A percentile compares a stretch with the other conserved stretches of the same genome.
Evolutionary conservation across 495 filamentous ascomycete genomes (phyloP).

Genomic region (Clohesyomyces aquaticus): DNA sequence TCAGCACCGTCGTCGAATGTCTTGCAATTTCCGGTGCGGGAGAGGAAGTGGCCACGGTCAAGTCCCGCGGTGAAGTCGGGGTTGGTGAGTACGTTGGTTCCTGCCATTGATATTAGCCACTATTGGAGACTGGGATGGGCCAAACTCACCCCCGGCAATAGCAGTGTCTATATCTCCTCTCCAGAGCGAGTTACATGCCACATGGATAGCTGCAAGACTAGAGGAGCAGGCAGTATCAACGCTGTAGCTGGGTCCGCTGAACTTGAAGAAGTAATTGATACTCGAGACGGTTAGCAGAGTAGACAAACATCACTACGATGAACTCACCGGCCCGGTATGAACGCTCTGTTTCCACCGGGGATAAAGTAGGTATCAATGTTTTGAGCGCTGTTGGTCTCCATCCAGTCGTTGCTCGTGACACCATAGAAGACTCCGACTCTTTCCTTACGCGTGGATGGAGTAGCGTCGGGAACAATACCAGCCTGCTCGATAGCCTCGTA

Average conservation of each 20-base stretch:
- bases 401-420: conserved; percentile 44
- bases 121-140: too few relatives aligned
- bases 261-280: conserved; percentile 20
- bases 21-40: conserved; percentile 39
- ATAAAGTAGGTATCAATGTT: conserved; percentile 43
- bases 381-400: conserved; percentile 35
- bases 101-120: too few relatives aligned
- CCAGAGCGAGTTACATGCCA: conserved; percentile 37
- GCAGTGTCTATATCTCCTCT: conserved; percentile 35
- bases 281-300: too few relatives aligned
- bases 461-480: conserved; percentile 45
- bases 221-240: conserved; percentile 42
- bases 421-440: conserved; percentile 48
- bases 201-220: conserved; percentile 41
- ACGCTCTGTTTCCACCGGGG: conserved; percentile 41
- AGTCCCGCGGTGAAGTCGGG: conserved; percentile 38
- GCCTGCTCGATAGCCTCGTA: conserved; percentile 49
- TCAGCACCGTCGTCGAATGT: conserved; percentile 39
- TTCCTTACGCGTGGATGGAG: conserved; percentile 39
- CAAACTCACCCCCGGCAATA: conserved; percentile 38
- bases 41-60: conserved; percentile 37
- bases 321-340: conserved; percentile 42
- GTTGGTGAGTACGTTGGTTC: conserved; percentile 42
- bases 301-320: too few relatives aligned
- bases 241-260: conserved; percentile 1